Conservation (phyloP, 805 yeast genomes). For the Wickerhamomyces queroliae region DNA sequence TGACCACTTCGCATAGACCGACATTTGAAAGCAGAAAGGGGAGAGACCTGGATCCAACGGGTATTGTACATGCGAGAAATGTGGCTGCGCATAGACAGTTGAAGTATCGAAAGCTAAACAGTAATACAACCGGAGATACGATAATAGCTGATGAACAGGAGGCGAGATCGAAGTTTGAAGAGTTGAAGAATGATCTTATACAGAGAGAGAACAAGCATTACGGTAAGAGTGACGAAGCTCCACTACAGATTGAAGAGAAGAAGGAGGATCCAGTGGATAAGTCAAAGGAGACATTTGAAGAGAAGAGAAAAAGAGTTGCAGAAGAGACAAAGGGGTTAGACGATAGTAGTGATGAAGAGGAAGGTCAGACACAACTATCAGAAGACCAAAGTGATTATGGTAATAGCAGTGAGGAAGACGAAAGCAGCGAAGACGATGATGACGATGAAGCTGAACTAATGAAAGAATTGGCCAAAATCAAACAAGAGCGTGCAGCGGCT, state of each 20-base stretch:
- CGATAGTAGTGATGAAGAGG: conserved; percentile 21
- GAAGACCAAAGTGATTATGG: no score
- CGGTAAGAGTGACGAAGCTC: background rate
- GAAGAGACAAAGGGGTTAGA: conserved; percentile 7
- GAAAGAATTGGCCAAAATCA: conserved; percentile 33
- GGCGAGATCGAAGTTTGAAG: conserved; percentile 13
- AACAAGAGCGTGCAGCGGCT: conserved; percentile 26
- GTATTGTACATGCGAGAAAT: conserved; percentile 46
- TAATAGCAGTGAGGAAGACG: conserved; percentile 28
- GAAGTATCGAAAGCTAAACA: conserved; percentile 33
- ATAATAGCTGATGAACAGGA: conserved; percentile 1
- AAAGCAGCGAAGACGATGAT: conserved; percentile 26
- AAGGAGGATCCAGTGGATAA: conserved; percentile 7
- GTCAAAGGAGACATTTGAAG: conserved; percentile 7
- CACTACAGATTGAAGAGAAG: background rate
- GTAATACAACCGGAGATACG: background rate
- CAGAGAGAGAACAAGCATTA: conserved; percentile 16
- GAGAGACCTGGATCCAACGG: conserved; percentile 33
- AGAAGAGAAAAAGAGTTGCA: conserved; percentile 10
- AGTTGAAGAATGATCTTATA: conserved; percentile 14
- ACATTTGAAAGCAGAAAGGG: conserved; percentile 63
- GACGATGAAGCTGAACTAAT: conserved; percentile 38
- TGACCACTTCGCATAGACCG: conserved; percentile 71
- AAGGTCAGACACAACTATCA: no score
- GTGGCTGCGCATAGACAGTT: conserved; percentile 50